Percentiles rank a stretch among this genome's conserved stretches.
Evolutionary conservation across 73 alveolate species (phyloP).

Genomic region (Diophrys appendiculata): DNA sequence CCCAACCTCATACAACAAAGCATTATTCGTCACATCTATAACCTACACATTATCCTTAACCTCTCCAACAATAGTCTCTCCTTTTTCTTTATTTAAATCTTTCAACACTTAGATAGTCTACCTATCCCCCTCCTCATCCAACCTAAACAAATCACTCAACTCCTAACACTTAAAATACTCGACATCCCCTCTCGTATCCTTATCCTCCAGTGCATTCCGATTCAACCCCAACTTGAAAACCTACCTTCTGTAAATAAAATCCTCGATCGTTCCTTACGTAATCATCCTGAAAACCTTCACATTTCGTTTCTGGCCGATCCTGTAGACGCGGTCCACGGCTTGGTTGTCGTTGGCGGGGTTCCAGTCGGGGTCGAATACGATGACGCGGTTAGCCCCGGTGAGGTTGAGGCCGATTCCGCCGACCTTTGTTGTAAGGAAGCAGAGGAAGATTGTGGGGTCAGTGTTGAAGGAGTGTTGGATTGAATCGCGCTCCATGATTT

Average conservation of each 20-base stretch:
- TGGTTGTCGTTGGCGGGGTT: conserved; percentile 80
- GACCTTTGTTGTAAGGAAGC: conserved; percentile 67
- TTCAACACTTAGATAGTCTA: too few relatives aligned
- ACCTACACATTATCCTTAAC: too few relatives aligned
- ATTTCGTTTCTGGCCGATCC: conserved; percentile 76
- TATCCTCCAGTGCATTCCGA: conserved; percentile 41
- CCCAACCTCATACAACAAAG: too few relatives aligned
- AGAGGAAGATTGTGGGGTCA: conserved; percentile 41
- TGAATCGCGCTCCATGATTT: conserved; percentile 59
- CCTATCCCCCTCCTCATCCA: too few relatives aligned
- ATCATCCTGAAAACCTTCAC: conserved; percentile 76
- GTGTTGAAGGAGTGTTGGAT: conserved; percentile 66
- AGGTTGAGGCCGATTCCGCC: conserved; percentile 80
- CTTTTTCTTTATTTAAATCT: too few relatives aligned
- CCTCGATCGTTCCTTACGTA: conserved; percentile 72
- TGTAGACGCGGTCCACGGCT: conserved; percentile 75
- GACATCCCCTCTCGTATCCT: conserved; percentile 20
- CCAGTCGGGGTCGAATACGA: conserved; percentile 83
- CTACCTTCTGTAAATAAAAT: conserved; percentile 66
- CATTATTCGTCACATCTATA: too few relatives aligned
- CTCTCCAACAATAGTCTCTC: too few relatives aligned
- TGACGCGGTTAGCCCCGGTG: conserved; percentile 79
- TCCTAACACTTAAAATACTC: conserved; percentile 49
- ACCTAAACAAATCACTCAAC: conserved; percentile 53
- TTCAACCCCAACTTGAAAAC: conserved; percentile 57